Conservation (phyloP, 345 rosid species). For the Arabis alpina region DNA sequence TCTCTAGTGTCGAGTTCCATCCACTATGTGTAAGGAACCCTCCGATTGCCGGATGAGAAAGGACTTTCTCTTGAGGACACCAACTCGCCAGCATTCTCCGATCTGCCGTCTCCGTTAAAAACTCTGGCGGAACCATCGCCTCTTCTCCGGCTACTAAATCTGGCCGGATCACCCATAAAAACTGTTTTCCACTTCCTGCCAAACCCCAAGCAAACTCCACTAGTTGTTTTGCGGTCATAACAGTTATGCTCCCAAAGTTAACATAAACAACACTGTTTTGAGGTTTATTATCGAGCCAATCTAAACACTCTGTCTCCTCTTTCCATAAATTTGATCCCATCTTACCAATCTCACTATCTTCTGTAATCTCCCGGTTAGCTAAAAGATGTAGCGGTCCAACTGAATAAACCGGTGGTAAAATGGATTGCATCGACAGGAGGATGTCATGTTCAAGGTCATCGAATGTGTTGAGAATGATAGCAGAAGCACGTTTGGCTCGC, state of each 20-base stretch:
- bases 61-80: slow-evolving; percentile 65
- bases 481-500: slow-evolving; percentile 48
- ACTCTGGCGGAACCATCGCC: slow-evolving; percentile 50
- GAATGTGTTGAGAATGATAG: slow-evolving; percentile 58
- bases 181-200: slow-evolving; percentile 54
- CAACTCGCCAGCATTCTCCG: slow-evolving; percentile 53
- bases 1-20: slow-evolving; percentile 70
- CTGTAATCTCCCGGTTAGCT: slow-evolving; percentile 25
- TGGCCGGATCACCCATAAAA: slow-evolving; percentile 66
- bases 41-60: slow-evolving; percentile 55
- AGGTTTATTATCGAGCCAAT: slow-evolving; percentile 54
- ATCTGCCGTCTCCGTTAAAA: slow-evolving; percentile 42
- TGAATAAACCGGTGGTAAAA: slow-evolving; percentile 49
- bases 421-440: slow-evolving; percentile 39
- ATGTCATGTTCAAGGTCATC: slow-evolving; percentile 50
- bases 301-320: slow-evolving; percentile 54
- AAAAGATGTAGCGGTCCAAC: slow-evolving; percentile 58
- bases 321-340: slow-evolving; percentile 60
- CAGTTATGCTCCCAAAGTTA: slow-evolving; percentile 70
- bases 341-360: slow-evolving; percentile 21
- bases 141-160: slow-evolving; percentile 56
- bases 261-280: slow-evolving; percentile 60
- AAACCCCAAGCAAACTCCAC: slow-evolving; percentile 75
- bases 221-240: slow-evolving; percentile 49
- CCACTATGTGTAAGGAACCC: slow-evolving; percentile 67